Percentiles rank a stretch among this genome's conserved stretches.
Conservation (phyloP, 2,329 filamentous ascomycete genomes). For the Aspergillus alliaceus region DNA sequence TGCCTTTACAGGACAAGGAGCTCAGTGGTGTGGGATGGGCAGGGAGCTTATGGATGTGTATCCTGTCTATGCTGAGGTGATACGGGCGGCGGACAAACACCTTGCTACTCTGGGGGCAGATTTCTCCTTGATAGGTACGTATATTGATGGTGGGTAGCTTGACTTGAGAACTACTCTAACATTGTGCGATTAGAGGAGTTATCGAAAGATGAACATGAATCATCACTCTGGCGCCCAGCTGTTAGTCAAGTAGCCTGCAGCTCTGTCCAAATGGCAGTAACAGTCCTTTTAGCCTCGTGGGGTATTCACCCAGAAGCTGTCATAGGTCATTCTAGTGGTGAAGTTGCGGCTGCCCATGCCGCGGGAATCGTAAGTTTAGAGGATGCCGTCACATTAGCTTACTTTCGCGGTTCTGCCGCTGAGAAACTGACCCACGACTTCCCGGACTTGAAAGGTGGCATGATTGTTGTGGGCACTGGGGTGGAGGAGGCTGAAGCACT, state of each 20-base stretch:
- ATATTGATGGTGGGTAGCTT: too few relatives aligned
- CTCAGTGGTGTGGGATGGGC: slow-evolving; percentile 39
- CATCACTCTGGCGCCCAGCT: too few relatives aligned
- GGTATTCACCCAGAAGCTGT: slow-evolving; percentile 25
- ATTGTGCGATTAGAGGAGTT: neutral
- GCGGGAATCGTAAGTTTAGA: slow-evolving; percentile 18
- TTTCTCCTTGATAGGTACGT: neutral
- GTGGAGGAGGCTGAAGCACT: neutral
- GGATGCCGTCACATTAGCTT: neutral
- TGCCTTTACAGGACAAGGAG: slow-evolving; percentile 29
- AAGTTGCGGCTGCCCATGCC: slow-evolving; percentile 48
- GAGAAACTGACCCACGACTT: neutral
- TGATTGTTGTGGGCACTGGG: slow-evolving; percentile 25
- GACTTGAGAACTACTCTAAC: neutral
- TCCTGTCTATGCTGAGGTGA: neutral
- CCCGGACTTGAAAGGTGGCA: slow-evolving; percentile 31
- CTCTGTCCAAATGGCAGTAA: slow-evolving; percentile 30
- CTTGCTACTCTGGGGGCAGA: slow-evolving; percentile 21
- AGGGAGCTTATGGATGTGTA: slow-evolving; percentile 22
- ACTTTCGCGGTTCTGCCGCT: neutral
- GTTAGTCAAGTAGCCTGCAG: slow-evolving; percentile 31
- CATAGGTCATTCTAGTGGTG: slow-evolving; percentile 32
- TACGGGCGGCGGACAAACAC: neutral
- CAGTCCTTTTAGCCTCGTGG: slow-evolving; percentile 28
- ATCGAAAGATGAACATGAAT: neutral